A percentile compares a stretch with the other conserved stretches of the same genome.
Evolutionary conservation across 306 rosid genomes (phyloP).

Genomic region (Arachis hypogaea): DNA sequence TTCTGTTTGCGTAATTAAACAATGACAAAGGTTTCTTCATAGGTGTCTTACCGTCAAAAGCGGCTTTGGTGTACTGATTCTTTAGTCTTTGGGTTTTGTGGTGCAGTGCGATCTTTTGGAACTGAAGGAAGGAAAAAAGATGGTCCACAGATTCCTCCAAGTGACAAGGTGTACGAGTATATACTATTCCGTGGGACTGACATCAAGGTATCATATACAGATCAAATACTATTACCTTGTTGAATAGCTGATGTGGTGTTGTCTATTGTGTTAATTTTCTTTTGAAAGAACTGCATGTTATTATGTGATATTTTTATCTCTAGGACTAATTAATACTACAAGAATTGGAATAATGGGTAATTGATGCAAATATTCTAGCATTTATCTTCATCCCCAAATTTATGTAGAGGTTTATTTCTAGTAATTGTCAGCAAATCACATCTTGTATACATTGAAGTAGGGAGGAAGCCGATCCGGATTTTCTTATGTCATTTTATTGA

Average conservation of each 20-base stretch:
- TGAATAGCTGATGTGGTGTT: background rate
- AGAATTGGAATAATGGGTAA: conserved; percentile 5
- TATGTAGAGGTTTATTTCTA: conserved; percentile 17
- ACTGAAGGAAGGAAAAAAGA: conserved; percentile 97
- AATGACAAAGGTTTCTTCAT: background rate
- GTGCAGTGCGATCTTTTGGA: conserved; percentile 89
- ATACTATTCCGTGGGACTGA: conserved; percentile 94
- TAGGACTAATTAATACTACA: background rate
- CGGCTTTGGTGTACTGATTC: conserved; percentile 27
- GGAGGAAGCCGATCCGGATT: conserved; percentile 28
- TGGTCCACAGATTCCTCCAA: conserved; percentile 83
- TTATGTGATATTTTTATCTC: background rate
- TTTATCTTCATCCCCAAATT: conserved; percentile 16
- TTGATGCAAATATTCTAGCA: conserved; percentile 27
- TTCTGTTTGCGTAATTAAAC: background rate
- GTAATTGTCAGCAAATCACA: conserved; percentile 16
- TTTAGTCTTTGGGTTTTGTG: conserved; percentile 34
- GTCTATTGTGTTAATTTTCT: conserved; percentile 9
- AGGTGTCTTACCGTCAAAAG: background rate
- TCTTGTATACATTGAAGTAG: conserved; percentile 10
- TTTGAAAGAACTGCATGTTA: conserved; percentile 22
- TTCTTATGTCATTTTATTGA: conserved; percentile 15
- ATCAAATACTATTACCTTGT: background rate
- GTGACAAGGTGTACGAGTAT: conserved; percentile 86
- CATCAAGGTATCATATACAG: conserved; percentile 69